These are phyloP conservation scores for Talaromyces sp. DNA, from an alignment of 2,329 filamentous ascomycete genomes.

Conservation along the genomic window DNA sequence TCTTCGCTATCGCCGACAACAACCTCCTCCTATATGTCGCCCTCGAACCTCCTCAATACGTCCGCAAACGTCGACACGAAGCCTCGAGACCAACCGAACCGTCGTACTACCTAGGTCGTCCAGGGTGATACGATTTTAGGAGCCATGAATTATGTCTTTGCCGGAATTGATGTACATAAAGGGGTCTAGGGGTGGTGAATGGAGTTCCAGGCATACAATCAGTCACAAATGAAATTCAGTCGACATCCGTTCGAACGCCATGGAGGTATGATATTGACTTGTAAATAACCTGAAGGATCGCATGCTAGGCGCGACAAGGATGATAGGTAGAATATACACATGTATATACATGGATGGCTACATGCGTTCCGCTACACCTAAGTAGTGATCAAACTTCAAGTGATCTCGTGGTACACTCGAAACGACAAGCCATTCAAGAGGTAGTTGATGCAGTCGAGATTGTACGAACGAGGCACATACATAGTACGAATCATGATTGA, in stretches of 20 bases:
- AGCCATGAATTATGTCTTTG: neutral
- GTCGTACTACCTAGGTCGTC: neutral
- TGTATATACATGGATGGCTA: neutral
- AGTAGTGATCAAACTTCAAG: neutral
- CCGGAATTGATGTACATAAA: neutral
- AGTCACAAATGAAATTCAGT: neutral
- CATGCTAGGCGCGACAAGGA: neutral
- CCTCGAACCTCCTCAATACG: neutral
- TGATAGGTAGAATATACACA: neutral
- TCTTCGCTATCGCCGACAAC: neutral
- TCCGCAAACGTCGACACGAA: neutral
- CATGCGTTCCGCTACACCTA: neutral
- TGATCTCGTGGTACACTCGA: neutral
- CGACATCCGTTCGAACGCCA: neutral
- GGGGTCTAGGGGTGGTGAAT: neutral
- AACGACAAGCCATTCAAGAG: neutral
- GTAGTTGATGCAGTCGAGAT: neutral
- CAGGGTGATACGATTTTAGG: neutral
- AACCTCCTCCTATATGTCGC: neutral
- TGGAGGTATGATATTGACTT: neutral
- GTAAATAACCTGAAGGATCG: neutral
- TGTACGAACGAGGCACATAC: neutral
- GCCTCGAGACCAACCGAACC: neutral
- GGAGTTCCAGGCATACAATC: neutral
- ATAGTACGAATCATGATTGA: neutral